These are phyloP conservation scores for Grammothele lineata DNA, from an alignment of 768 basidiomycete genomes.

Conservation along the genomic window DNA sequence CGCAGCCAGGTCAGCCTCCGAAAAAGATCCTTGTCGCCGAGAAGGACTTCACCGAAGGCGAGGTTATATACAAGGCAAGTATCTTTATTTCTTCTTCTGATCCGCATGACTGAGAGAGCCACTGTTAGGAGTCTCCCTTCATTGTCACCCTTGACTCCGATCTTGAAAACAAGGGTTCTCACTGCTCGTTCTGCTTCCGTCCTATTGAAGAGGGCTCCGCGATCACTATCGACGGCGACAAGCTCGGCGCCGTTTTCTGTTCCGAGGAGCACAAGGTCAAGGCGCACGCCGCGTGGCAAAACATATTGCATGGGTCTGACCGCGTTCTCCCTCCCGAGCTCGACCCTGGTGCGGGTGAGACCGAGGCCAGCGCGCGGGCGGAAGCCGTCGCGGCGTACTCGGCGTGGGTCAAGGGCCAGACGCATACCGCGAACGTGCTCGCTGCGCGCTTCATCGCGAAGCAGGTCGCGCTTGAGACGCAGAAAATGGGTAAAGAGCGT, in stretches of 20 bases:
- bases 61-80: conserved; percentile 70
- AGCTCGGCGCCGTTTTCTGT: conserved; percentile 63
- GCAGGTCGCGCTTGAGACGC: conserved; percentile 61
- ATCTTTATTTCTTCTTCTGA: too few relatives aligned
- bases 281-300: conserved; percentile 57
- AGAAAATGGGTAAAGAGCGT: conserved; percentile 42
- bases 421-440: conserved; percentile 50
- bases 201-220: conserved; percentile 43
- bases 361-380: conserved; percentile 40
- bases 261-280: conserved; percentile 60
- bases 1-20: conserved; percentile 23
- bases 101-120: too few relatives aligned
- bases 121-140: conserved; percentile 77
- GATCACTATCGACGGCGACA: conserved; percentile 45
- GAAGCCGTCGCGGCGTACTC: conserved; percentile 55
- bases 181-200: conserved; percentile 75
- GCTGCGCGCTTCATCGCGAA: conserved; percentile 70
- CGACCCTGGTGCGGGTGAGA: conserved; percentile 26
- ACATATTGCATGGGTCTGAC: conserved; percentile 68
- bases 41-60: conserved; percentile 66
- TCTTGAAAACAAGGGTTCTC: conserved; percentile 58
- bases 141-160: conserved; percentile 70
- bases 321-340: conserved; percentile 48
- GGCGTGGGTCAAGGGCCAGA: conserved; percentile 41
- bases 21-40: conserved; percentile 49